Evolutionary conservation across 805 yeast genomes (phyloP), one percentile per base, ranked within the genome.

Genomic region (Ogataea saltuana): DNA sequence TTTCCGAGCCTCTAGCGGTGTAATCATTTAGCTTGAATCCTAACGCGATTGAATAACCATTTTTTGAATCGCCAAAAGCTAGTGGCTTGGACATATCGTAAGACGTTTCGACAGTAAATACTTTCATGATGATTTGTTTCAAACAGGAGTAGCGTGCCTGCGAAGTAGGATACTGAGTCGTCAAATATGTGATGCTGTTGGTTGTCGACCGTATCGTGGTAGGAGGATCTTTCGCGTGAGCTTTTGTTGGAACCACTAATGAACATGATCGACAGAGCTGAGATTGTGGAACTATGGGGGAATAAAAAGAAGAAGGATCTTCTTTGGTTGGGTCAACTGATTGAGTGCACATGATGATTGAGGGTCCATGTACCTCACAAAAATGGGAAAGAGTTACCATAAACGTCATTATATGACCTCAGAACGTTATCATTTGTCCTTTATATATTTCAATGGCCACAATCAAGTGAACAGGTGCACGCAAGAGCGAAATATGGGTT

Each of bases 361-460:
- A 69, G 0, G 91, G 90, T 0, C 91, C 91, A 57, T 85, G 90
- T 17, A 79, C 73, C 61, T 85, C 91, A 60, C 91, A 85, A 60
- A 85, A 85, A 58, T 85, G 91, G 0, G 88, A 83, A 36, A 85
- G 59, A 16, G 85, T 70, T 8, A 80, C 62, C 9, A 75, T 74
- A 56, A 66, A 76, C 30, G 71, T 51, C 65, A 61, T 61, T 11
- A 45, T 46, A n/a, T 41, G 39, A 11, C 18, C 8, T 28, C n/a
- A n/a, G n/a, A n/a, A n/a, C n/a, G n/a, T n/a, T n/a, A n/a, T n/a
- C n/a, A n/a, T n/a, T n/a, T n/a, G n/a, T n/a, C n/a, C n/a, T n/a
- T n/a, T n/a, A n/a, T n/a, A n/a, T n/a, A n/a, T n/a, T n/a, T n/a
- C n/a, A n/a, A n/a, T n/a, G n/a, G n/a, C n/a, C n/a, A n/a, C n/a